Base-by-base conservation (phyloP, 1,284 basidiomycete genomes). In the Mrakiaceae sp. region DNA sequence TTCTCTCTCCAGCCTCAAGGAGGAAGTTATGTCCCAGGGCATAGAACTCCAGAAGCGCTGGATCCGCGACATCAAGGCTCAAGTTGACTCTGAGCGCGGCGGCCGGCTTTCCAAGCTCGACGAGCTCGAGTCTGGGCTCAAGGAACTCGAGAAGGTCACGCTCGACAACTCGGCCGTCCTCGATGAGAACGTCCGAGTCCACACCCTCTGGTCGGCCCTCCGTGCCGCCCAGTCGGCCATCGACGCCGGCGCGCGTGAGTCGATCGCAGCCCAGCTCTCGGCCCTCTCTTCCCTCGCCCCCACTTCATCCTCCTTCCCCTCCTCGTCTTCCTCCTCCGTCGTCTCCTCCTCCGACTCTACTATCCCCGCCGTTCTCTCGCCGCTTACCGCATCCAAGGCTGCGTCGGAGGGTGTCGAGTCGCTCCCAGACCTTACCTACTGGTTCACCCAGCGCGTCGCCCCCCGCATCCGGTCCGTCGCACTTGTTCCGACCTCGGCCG, bases 11-110 rank as follows among this genome's bases (percentile, higher is more conserved):
- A 93, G 93, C 57, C 81, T 98, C 68, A 90, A 88, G 74, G 90
- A 96, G 74, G 94, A 96, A 75, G 92, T 98, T 66, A 83, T 98
- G 58, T 87, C 92, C 4, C 94, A 98, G 75, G 95, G 94, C 39
- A 92, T 99, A 70, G 95, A 98, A 79, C 84, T 98, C 56, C 95
- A 98, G 76, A 85, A 93, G 61, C 83, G 90, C 68, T 98, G 95
- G 94, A 89, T 98, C 66, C 85, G 90, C 56, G 92, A 97, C 64
- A 87, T 98, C 81, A 96, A 97, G 79, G 82, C 91, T 68, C 87
- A 87, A 71, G 95, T 98, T 66, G 95, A 99, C 78, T 84, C 92
- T 73, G 96, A 98, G 78, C 90, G 96, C 58, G 93, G 92, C 40
- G 94, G 94, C 16, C 87, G 95, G 67, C 82, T 98, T 9, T 89